Evolutionary conservation across 805 yeast genomes (phyloP).

Genomic region (Torulaspora franciscae): DNA sequence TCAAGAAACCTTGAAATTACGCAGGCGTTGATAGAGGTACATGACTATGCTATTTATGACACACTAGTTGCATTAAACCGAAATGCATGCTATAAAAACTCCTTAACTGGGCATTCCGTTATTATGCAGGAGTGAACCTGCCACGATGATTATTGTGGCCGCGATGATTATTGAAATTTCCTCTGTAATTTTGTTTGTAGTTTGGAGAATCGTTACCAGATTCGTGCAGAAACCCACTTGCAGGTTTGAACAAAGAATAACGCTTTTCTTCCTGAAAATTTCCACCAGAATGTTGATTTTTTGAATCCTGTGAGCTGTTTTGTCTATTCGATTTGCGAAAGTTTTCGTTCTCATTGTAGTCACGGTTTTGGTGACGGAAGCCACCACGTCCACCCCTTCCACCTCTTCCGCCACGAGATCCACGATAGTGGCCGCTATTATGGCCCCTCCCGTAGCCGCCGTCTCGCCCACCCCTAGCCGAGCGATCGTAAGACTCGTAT

Average conservation of each 20-base stretch:
- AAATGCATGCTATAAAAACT: slow-evolving; percentile 1
- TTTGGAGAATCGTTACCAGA: slow-evolving; percentile 13
- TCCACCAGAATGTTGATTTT: slow-evolving; percentile 3
- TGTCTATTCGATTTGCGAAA: slow-evolving; percentile 6
- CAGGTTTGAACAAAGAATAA: slow-evolving; percentile 33
- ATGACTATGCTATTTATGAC: slow-evolving; percentile 1
- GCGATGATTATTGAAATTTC: slow-evolving; percentile 14
- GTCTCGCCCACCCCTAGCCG: slow-evolving; percentile 13
- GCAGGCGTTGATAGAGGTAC: not conserved
- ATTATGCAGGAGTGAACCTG: slow-evolving; percentile 11
- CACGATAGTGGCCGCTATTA: not conserved
- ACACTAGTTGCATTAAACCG: not conserved
- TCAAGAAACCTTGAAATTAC: not conserved
- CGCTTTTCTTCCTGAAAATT: slow-evolving; percentile 16
- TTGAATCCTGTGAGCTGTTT: slow-evolving; percentile 1
- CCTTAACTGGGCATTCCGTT: not conserved
- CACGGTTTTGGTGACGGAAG: slow-evolving; percentile 8
- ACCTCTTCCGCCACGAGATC: slow-evolving; percentile 14
- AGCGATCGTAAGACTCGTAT: slow-evolving; percentile 6
- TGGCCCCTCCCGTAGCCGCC: slow-evolving; percentile 15
- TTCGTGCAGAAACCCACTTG: slow-evolving; percentile 30
- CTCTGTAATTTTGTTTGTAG: slow-evolving; percentile 17
- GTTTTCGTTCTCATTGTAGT: slow-evolving; percentile 6
- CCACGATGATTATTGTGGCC: slow-evolving; percentile 10
- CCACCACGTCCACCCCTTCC: slow-evolving; percentile 14